Conservation (phyloP, 2,329 filamentous ascomycete genomes). For the Neopestalotiopsis sp. region DNA sequence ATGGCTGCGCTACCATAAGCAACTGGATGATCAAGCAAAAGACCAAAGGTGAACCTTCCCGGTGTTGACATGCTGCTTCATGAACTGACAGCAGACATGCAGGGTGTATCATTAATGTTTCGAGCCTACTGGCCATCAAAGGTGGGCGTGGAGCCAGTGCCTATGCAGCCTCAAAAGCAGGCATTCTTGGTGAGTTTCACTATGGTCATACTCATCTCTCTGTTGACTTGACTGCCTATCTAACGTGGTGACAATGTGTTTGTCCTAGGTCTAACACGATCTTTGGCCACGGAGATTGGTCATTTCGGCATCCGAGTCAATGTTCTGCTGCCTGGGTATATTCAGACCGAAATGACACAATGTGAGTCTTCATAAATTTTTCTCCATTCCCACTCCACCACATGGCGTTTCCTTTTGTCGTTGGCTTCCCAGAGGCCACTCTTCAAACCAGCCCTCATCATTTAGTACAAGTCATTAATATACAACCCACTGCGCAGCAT, state of each 20-base stretch:
- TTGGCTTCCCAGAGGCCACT: neutral
- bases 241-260: constrained; percentile 21
- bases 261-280: constrained; percentile 67
- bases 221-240: constrained; percentile 20
- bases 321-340: constrained; percentile 82
- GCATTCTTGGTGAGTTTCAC: constrained; percentile 65
- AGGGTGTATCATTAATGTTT: constrained; percentile 82
- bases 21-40: constrained; percentile 51
- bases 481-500: constrained; percentile 39
- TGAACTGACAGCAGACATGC: neutral
- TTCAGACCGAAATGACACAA: constrained; percentile 80
- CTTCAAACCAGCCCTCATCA: constrained; percentile 21
- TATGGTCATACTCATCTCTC: constrained; percentile 18
- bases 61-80: too few species aligned
- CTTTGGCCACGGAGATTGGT: constrained; percentile 68
- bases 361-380: constrained; percentile 51
- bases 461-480: constrained; percentile 37
- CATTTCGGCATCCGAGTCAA: constrained; percentile 74
- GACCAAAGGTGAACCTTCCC: constrained; percentile 27
- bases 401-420: constrained; percentile 9
- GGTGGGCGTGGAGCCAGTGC: constrained; percentile 73
- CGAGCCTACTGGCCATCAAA: constrained; percentile 74
- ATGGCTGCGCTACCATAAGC: constrained; percentile 61
- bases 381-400: constrained; percentile 17
- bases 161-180: constrained; percentile 83